A percentile compares a stretch with the other conserved stretches of the same genome.
These are phyloP conservation scores for Melampsora larici-populina DNA, from an alignment of 1,284 basidiomycete species.

Conservation along the genomic window DNA sequence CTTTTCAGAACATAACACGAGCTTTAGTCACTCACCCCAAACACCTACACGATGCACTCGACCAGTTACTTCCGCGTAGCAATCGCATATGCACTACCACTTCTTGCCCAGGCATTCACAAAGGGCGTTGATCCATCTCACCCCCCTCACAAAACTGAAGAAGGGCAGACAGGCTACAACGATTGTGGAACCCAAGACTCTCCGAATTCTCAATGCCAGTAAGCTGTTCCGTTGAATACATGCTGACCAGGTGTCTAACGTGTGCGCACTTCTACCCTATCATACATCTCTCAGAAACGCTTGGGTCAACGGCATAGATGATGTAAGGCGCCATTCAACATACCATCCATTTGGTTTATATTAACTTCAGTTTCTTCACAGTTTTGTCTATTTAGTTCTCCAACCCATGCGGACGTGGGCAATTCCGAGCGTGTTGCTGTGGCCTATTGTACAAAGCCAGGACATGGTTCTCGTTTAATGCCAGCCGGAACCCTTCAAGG, in stretches of 20 bases:
- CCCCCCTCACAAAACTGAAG: neutral
- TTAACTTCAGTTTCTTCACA: neutral
- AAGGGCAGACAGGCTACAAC: constrained; percentile 6
- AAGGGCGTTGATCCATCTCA: neutral
- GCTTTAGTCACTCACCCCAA: no score
- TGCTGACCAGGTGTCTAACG: neutral
- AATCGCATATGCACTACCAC: neutral
- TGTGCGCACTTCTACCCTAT: neutral
- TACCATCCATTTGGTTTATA: neutral
- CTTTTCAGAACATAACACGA: no score
- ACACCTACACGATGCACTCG: no score
- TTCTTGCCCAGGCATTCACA: neutral
- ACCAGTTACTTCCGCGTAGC: no score
- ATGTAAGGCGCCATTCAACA: neutral
- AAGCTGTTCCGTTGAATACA: neutral
- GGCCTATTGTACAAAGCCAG: constrained; percentile 1
- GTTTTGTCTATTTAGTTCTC: constrained; percentile 4
- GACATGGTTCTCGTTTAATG: constrained; percentile 1
- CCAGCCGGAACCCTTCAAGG: neutral
- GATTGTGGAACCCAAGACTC: neutral
- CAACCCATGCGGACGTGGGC: neutral
- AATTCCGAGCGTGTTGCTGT: neutral
- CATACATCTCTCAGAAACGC: neutral
- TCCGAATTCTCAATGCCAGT: constrained; percentile 12
- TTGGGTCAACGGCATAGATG: neutral